Evolutionary conservation across 106 monocot genomes (phyloP), one percentile per base, ranked within the genome.

Genomic region (Dioscorea zingiberensis): DNA sequence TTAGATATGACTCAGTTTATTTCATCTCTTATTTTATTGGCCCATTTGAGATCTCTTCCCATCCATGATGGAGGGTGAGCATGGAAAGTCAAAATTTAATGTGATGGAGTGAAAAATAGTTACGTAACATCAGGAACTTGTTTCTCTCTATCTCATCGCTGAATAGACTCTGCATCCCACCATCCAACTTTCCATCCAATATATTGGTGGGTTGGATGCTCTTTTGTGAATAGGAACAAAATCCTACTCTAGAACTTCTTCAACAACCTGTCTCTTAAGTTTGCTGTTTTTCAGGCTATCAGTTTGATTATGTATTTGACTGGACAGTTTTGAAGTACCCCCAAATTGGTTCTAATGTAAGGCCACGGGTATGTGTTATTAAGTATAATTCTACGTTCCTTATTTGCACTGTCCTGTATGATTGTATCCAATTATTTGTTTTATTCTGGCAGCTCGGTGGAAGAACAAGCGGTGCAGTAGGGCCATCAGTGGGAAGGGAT

Each of bases 231-330:
- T 6, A 2, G 38, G 6, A 8, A 10, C 38, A 38, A 6, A 38
- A 38, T 38, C 38, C 38, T 10, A 38, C 3, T 22, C 21, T 58
- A n/a, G n/a, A n/a, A n/a, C n/a, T n/a, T n/a, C n/a, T n/a, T n/a
- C n/a, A n/a, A n/a, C n/a, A n/a, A n/a, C n/a, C n/a, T n/a, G n/a
- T n/a, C n/a, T n/a, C n/a, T n/a, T n/a, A 3, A 23, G 22, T 22
- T 22, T 58, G 2, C 18, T 44, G 48, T 74, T 19, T n/a, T 81
- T 46, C 83, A 94, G 93, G 89, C 15, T 84, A 89, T 64, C 89
- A 89, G 51, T 89, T 86, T 79, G 93, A 94, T 66, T 94, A 89
- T 84, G 73, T 94, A 19, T 94, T 94, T 79, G 93, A 94, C 58
- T 94, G 93, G 93, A 94, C 93, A 22, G 59, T 81, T 22, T 63